These are phyloP conservation scores for Croton laevigatus DNA, from an alignment of 441 rosid species.

Conservation along the genomic window DNA sequence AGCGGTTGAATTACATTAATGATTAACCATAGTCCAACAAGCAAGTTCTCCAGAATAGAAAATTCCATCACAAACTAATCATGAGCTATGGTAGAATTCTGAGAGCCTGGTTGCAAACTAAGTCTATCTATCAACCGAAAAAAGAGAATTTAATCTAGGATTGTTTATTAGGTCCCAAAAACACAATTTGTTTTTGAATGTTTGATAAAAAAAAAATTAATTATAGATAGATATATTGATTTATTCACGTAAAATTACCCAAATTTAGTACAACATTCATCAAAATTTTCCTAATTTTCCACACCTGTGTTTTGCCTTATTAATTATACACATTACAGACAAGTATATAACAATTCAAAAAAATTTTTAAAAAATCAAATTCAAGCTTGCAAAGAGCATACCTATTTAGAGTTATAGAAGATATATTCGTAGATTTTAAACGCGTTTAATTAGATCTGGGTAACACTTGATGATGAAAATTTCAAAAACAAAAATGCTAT, in stretches of 20 bases:
- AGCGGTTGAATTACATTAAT: no score
- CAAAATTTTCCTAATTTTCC: not conserved
- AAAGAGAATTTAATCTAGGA: no score
- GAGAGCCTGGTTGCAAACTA: not conserved
- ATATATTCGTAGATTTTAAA: not conserved
- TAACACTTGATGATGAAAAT: not conserved
- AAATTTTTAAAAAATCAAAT: no score
- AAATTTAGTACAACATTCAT: not conserved
- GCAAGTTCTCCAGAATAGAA: no score
- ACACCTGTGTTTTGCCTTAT: not conserved
- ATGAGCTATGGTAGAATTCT: no score
- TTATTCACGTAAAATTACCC: not conserved
- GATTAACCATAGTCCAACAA: no score
- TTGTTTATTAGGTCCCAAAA: no score
- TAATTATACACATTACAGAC: no score
- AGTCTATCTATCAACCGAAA: not conserved
- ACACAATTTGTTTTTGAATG: not conserved
- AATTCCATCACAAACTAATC: no score
- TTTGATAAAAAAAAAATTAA: not conserved
- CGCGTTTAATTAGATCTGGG: not conserved
- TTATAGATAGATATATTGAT: not conserved
- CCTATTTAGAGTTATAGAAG: not conserved
- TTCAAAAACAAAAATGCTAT: not conserved
- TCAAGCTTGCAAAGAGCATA: no score
- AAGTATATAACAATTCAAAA: no score